Evolutionary conservation across 208 protist species (phyloP).

Genomic region (Naegleria fowleri): DNA sequence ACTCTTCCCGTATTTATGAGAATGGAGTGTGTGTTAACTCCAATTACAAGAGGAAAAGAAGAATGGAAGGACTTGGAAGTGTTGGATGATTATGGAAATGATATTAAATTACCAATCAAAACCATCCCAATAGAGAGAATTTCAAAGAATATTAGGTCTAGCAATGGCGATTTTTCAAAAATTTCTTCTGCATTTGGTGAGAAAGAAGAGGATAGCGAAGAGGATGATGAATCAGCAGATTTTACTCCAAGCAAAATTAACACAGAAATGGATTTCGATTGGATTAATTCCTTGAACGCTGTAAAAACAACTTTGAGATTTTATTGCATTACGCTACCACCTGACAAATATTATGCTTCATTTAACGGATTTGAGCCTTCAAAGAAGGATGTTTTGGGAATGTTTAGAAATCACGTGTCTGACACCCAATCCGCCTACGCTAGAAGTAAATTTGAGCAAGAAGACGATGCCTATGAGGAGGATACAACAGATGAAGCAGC

Average conservation of each 20-base stretch:
- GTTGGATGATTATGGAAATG: background rate
- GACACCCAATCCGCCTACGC: background rate
- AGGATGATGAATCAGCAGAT: background rate
- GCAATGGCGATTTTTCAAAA: background rate
- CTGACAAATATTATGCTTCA: background rate
- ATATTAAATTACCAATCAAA: background rate
- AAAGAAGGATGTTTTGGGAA: background rate
- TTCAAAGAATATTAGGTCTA: background rate
- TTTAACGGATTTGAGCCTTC: conserved; percentile 5
- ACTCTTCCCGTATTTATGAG: conserved; percentile 6
- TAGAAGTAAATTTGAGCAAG: background rate
- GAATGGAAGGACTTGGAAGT: background rate
- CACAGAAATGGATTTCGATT: background rate
- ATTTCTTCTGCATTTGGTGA: background rate
- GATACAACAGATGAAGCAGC: background rate
- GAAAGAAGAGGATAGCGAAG: background rate
- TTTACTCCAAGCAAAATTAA: background rate
- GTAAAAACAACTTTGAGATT: background rate
- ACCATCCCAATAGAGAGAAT: background rate
- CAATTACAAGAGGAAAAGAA: background rate
- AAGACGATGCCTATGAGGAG: background rate
- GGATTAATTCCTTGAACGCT: background rate
- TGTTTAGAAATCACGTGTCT: background rate
- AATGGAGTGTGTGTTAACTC: conserved; percentile 18
- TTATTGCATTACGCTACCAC: conserved; percentile 14